Base-by-base conservation (phyloP, 2,329 filamentous ascomycete genomes). In the Fusarium paranaense region DNA sequence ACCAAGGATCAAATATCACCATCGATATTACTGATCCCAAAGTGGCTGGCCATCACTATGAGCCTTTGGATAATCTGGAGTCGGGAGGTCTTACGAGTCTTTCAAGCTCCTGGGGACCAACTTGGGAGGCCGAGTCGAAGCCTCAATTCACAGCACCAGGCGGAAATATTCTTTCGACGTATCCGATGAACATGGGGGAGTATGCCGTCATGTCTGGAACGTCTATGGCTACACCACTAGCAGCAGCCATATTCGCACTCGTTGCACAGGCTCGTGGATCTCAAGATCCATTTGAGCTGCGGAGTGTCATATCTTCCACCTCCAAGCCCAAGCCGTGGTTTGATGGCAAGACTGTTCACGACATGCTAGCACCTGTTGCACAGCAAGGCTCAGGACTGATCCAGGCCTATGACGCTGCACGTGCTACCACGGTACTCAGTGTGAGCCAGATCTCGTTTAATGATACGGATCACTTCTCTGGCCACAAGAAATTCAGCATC, bases 71-170 rank as follows among this genome's bases (percentile, higher is more conserved):
- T 1, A 57, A 57, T 14, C 4, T 5, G 3, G 32, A 33, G 4
- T 37, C 52, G 0, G 52, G 52, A 3, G 52, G 52, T 7, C 30
- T 57, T 1, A 35, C 30, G 1, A 57, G 52, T 1, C 2, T 57
- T 20, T 57, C 52, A 10, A 33, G 18, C 5, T 52, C 40, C 11
- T 66, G 64, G 64, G 64, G 64, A 1, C 64, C 64, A 1, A 62
- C 13, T 13, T 66, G 64, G 64, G 57, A 66, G 4, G n/a, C 22
- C 5, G 35, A 25, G 13, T 30, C 59, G 14, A 66, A 60, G 14
- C 64, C 64, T 4, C 42, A 66, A 8, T 52, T 66, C 18, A 42
- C 54, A 38, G 45, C 57, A 10, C 57, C 58, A 4, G 64, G 64
- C 3, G 42, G 56, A 10, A 56, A 62, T 0, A 40, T 66, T 18